Evolutionary conservation across 2,329 filamentous ascomycete species (phyloP), one percentile per base, ranked within the genome.

Genomic region (Penicillium rolfsii): DNA sequence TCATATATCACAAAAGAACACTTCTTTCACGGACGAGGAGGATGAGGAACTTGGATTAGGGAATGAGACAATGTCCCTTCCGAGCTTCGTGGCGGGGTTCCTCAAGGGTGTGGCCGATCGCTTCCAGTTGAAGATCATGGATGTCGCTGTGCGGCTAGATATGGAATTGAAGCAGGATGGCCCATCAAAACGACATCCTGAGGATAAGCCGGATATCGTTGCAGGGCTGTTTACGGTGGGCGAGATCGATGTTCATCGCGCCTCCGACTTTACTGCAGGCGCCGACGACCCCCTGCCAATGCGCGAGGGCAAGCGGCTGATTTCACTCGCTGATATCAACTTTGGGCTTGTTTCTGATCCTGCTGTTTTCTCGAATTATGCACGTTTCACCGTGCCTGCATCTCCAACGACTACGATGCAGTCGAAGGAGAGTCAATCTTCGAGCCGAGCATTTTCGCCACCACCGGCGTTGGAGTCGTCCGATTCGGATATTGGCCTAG

Each of bases 1-100:
- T 33, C 79, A 82, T 52, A 69, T 78, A 41, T 70, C 85, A 40
- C 81, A 85, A 54, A 84, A 82, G 8, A 72, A 80, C 8, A 63
- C 76, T 30, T 82, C 76, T 50, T 72, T 76, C 64, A 82, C 79
- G 61, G 76, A 82, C 52, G 81, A 82, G 62, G 78, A 80, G 35
- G 82, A 84, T 26, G 82, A 84, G 54, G 81, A 83, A 38, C 73
- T 79, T 14, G 79, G 78, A 2, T 71, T 84, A 9, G 86, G 86
- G 8, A 83, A 83, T 16, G 81, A 82, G 45, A 79, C 80, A 2
- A 71, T 86, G 12, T 84, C 83, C 5, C 73, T 88, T 16, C 86
- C 86, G 24, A 80, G 77, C n/a, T 86, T 88, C 60, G 71, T 89
- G 46, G 81, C 84, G 19, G 83, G 77, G n/a, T 85, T 87, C 57